Evolutionary conservation across 345 rosid species (phyloP), one percentile per base, ranked within the genome.

Genomic region (Kernera saxatilis): DNA sequence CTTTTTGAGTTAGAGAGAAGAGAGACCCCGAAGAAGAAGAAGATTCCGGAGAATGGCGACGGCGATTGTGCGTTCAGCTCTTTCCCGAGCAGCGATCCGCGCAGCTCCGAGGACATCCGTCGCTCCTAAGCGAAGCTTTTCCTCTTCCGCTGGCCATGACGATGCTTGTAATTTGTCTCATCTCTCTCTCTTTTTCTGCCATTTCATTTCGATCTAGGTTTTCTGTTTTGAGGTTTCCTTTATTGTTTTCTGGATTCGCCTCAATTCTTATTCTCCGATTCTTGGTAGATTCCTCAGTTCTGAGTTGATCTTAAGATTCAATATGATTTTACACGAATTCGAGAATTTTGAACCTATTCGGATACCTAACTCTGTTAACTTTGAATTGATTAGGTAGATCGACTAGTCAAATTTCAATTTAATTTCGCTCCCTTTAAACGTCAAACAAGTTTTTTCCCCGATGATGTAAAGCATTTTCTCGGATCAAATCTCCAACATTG

Each of bases 81-180:
- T 85, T 66, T 84, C 87, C 15, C 86, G 92, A 73, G 72, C 84
- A 51, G 73, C 83, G 65, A 81, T 82, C 33, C 84, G 91, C 45
- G 81, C 80, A 29, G 77, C 86, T 61, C 69, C 95, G 35, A 84
- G 73, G 13, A 36, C 84, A 37, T 60, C 94, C 18, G 77, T 84
- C 26, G 78, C 89, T 54, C 83, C 87, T 21, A 85, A 83, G 63
- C 78, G 97, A 19, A 75, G 76, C 71, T 86, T 93, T 43, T 75
- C 98, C 52, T 85, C 98, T 37, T 85, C 94, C 15, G 79, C 84
- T 8, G 84, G 79, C 51, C 90, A 86, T 48, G 97, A 93, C 45
- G 97, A 85, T 56, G 96, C 88, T 52, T 73, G 98, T 91, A 83
- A 45, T 22, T 25, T 17, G 3, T 73, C 64, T 75, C 30, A 21